Conservation (phyloP, 257 asterid species). For the Cynanchum wilfordii region DNA sequence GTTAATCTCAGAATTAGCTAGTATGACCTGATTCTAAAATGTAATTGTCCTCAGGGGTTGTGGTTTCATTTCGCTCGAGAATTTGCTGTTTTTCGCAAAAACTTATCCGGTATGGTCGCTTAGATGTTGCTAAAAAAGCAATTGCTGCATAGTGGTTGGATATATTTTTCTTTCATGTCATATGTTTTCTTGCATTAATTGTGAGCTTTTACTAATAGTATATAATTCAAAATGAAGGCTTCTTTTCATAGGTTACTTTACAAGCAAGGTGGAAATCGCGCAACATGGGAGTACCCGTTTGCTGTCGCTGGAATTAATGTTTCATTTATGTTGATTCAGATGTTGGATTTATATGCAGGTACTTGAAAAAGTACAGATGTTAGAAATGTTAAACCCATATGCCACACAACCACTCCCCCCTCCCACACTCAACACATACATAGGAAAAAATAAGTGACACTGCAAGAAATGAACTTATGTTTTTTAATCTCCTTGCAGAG, state of each 20-base stretch:
- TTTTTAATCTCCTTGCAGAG: background rate
- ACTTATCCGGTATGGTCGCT: constrained; percentile 67
- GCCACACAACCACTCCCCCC: too few species aligned
- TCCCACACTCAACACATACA: too few species aligned
- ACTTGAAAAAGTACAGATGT: background rate
- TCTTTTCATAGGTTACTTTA: constrained; percentile 79
- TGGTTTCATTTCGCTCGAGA: constrained; percentile 91
- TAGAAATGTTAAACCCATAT: background rate
- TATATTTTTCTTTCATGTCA: background rate
- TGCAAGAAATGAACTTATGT: background rate
- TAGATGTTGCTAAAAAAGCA: constrained; percentile 26
- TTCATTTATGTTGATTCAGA: constrained; percentile 83
- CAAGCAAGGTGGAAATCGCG: constrained; percentile 67
- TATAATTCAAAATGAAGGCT: constrained; percentile 60
- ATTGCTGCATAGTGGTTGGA: constrained; percentile 11
- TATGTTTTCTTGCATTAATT: background rate
- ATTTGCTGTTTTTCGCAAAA: constrained; percentile 74
- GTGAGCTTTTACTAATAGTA: constrained; percentile 46
- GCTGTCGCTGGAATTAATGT: constrained; percentile 90
- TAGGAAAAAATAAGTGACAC: background rate
- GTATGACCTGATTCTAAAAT: constrained; percentile 22
- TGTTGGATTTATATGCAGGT: constrained; percentile 88
- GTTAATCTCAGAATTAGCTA: background rate
- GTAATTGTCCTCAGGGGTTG: constrained; percentile 63
- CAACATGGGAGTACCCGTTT: constrained; percentile 94